Evolutionary conservation across 495 filamentous ascomycete species (phyloP), one percentile per base, ranked within the genome.

Genomic region (Sabuloglossum arenarium): DNA sequence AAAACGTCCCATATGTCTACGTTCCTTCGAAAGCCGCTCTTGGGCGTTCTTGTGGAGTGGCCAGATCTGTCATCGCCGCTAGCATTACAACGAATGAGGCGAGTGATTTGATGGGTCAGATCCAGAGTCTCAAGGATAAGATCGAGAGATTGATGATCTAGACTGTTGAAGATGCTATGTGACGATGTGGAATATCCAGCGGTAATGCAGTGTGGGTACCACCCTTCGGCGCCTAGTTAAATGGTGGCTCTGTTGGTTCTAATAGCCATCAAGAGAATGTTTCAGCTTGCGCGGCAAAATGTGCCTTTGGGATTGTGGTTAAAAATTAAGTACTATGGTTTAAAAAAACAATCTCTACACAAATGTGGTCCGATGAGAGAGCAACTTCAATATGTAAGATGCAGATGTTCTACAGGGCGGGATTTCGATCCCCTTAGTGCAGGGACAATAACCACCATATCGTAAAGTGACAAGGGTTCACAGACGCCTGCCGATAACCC

Each of bases 121-220:
- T 97, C 67, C 73, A 82, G 57, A 70, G 75, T 47, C 70, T 97
- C 63, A 94, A 90, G 76, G 83, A 89, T 67, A 91, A 95, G 81
- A 87, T 98, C 43, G 91, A 98, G 75, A 78, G 91, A 63, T 76
- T 96, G 56, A 86, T 90, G 79, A 93, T 98, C 71, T 98, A 47
- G 45, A 24, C 6, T 9, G 45, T 27, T 14, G 8, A 23, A 23
- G 14, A 23, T 6, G 14, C 23, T 23, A 47, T 5, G 42, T 39
- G 34, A n/a, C n/a, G n/a, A n/a, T n/a, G n/a, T n/a, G 30, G 16
- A 12, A 37, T 37, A 14, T 37, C 16, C 34, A 37, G 34, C 34
- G 34, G 34, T 14, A 37, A 37, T 37, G 12, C n/a, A n/a, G n/a
- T 37, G 34, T 5, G 30, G 10, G 5, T 31, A 10, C 30, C 30